Percentiles rank a stretch among this genome's conserved stretches.
Evolutionary conservation across 1,284 basidiomycete genomes (phyloP).

Genomic region (Cutaneotrichosporon sp.): DNA sequence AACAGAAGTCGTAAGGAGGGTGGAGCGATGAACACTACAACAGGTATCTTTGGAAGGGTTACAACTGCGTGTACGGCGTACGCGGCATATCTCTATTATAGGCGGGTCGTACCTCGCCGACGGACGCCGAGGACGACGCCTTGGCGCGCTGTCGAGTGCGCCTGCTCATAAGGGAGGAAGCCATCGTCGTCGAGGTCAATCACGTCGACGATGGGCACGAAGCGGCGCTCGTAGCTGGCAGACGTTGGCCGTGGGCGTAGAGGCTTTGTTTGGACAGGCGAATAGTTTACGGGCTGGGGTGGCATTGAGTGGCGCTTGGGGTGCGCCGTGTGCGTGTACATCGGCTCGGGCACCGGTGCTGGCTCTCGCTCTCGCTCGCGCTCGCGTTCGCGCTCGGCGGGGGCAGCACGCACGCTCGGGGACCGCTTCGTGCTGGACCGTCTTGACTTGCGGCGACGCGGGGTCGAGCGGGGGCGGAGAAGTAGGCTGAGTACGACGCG

Average conservation of each 20-base stretch:
- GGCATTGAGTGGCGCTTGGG: neutral
- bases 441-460: slow-evolving; percentile 4
- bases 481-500: slow-evolving; percentile 20
- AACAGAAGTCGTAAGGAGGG: neutral
- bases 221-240: slow-evolving; percentile 12
- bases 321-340: neutral
- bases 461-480: slow-evolving; percentile 3
- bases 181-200: slow-evolving; percentile 9
- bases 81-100: too few relatives aligned
- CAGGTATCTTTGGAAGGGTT: neutral
- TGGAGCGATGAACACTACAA: neutral
- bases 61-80: too few relatives aligned
- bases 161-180: neutral
- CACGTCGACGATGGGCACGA: slow-evolving; percentile 17
- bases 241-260: neutral
- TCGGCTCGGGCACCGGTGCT: too few relatives aligned
- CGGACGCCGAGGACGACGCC: slow-evolving; percentile 26
- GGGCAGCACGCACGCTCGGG: too few relatives aligned
- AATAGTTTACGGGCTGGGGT: neutral
- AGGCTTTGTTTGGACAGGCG: neutral
- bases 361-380: too few relatives aligned
- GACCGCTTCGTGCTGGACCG: neutral
- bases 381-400: too few relatives aligned
- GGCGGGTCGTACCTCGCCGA: slow-evolving; percentile 10
- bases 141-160: slow-evolving; percentile 19